Conservation (phyloP, 2,329 filamentous ascomycete species). For the Emergomyces africanus region DNA sequence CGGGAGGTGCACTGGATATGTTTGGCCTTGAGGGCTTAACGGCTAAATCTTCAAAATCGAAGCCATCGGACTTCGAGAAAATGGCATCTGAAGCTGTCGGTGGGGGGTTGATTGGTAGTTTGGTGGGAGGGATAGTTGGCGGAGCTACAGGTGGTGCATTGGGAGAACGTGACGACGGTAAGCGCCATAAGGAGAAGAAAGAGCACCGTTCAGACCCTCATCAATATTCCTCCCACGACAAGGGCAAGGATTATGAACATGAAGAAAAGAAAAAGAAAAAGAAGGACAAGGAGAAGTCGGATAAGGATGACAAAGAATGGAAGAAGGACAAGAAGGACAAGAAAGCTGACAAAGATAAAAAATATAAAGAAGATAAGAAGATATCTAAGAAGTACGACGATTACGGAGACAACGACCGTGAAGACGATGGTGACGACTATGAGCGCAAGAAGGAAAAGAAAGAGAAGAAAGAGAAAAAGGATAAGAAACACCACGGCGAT, state of each 20-base stretch:
- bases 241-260: not conserved
- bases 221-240: not conserved
- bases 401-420: not conserved
- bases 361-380: conserved; percentile 6
- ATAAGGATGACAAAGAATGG: conserved; percentile 1
- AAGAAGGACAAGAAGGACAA: conserved; percentile 1
- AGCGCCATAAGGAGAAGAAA: conserved; percentile 30
- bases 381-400: conserved; percentile 1
- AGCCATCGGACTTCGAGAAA: conserved; percentile 32
- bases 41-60: conserved; percentile 10
- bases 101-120: conserved; percentile 53
- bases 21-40: conserved; percentile 24
- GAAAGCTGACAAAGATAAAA: conserved; percentile 1
- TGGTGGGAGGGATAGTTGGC: conserved; percentile 56
- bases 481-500: conserved; percentile 8
- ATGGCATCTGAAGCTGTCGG: conserved; percentile 48
- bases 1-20: conserved; percentile 19
- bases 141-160: conserved; percentile 49
- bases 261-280: conserved; percentile 7
- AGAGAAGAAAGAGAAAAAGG: conserved; percentile 7
- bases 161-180: conserved; percentile 44
- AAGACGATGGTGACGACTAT: conserved; percentile 3
- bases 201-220: not conserved
- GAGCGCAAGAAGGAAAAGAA: conserved; percentile 7
- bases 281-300: conserved; percentile 4